A percentile compares a stretch with the other conserved stretches of the same genome.
Evolutionary conservation across 2,329 filamentous ascomycete genomes (phyloP).

Genomic region (Exutisphaerella laricina): DNA sequence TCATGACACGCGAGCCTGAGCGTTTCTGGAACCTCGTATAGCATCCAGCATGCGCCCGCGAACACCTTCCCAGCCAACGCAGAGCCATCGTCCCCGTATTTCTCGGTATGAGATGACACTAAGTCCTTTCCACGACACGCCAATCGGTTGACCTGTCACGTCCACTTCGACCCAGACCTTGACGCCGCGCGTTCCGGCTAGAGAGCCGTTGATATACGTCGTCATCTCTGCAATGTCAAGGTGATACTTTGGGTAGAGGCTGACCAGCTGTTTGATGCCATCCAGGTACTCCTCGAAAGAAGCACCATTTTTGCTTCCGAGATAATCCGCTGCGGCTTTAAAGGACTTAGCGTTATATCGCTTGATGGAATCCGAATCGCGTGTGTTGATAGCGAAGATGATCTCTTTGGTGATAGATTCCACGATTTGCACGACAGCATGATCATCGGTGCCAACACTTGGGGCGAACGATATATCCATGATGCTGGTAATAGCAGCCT

Average conservation of each 20-base stretch:
- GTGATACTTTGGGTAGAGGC: neutral
- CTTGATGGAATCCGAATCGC: neutral
- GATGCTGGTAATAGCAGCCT: too few relatives aligned
- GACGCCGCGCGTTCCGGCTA: neutral
- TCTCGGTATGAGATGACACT: neutral
- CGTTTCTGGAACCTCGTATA: too few relatives aligned
- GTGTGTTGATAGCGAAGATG: neutral
- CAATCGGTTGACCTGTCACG: neutral
- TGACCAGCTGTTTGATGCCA: neutral
- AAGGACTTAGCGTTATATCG: slow-evolving; percentile 1
- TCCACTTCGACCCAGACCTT: slow-evolving; percentile 2
- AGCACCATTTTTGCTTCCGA: neutral
- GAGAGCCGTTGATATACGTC: neutral
- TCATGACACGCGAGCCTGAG: too few relatives aligned
- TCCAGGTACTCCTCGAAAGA: neutral
- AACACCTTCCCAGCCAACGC: neutral
- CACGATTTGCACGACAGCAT: too few relatives aligned
- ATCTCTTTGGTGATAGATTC: neutral
- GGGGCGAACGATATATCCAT: too few relatives aligned
- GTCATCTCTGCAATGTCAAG: neutral
- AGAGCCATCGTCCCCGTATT: neutral
- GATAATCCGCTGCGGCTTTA: neutral
- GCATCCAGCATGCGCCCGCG: neutral
- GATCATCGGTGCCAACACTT: too few relatives aligned
- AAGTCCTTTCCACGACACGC: neutral